Conservation (phyloP, 2,329 filamentous ascomycete genomes). For the Canariomyces notabilis region DNA sequence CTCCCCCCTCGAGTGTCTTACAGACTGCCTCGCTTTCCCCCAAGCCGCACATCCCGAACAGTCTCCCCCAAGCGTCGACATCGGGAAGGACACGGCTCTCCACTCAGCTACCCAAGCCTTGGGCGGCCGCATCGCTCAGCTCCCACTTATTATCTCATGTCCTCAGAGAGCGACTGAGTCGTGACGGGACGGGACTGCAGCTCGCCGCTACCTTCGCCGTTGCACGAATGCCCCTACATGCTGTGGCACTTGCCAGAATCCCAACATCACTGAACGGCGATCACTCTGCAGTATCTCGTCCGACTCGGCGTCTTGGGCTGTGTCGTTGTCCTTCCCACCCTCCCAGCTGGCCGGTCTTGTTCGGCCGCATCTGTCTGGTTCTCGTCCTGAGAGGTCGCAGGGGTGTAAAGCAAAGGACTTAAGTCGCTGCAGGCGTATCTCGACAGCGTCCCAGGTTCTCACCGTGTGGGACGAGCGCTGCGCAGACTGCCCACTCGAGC, state of each 20-base stretch:
- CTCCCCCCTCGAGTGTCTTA: conserved; percentile 26
- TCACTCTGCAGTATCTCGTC: conserved; percentile 50
- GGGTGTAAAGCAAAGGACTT: conserved; percentile 6
- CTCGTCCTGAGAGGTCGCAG: conserved; percentile 14
- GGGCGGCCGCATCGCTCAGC: conserved; percentile 12
- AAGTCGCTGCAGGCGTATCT: conserved; percentile 8
- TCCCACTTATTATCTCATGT: conserved; percentile 12
- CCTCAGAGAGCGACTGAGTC: conserved; percentile 15
- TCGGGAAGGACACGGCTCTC: conserved; percentile 11
- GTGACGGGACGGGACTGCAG: conserved; percentile 36
- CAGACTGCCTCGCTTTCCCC: conserved; percentile 6
- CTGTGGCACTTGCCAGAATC: conserved; percentile 41
- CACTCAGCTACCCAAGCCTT: conserved; percentile 9
- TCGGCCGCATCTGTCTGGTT: conserved; percentile 16
- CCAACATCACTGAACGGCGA: conserved; percentile 40
- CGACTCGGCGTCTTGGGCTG: conserved; percentile 35
- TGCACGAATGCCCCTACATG: conserved; percentile 40
- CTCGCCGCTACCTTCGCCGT: conserved; percentile 36
- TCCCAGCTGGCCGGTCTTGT: conserved; percentile 10
- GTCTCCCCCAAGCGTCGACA: conserved; percentile 8
- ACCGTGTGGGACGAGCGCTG: conserved; percentile 6
- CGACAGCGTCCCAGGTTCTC: background rate
- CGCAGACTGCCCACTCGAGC: background rate
- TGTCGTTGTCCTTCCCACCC: conserved; percentile 9
- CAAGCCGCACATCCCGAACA: conserved; percentile 10